Conservation (phyloP, 495 filamentous ascomycete genomes). For the Rusavskia elegans region DNA sequence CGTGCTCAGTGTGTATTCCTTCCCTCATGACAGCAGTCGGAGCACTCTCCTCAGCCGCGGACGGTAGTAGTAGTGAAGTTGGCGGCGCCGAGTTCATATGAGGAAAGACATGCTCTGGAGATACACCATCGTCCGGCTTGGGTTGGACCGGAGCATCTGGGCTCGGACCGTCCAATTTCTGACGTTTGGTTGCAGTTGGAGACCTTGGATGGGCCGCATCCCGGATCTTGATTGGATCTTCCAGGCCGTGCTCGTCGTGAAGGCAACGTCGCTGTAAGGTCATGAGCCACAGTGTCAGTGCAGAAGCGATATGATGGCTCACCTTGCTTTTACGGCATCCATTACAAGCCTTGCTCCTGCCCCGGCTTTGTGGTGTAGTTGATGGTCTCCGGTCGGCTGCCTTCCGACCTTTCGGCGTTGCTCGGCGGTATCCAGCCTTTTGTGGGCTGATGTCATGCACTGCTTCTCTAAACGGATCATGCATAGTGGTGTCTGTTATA, state of each 20-base stretch:
- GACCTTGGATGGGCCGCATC: constrained; percentile 43
- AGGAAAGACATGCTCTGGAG: background rate
- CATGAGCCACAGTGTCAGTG: constrained; percentile 9
- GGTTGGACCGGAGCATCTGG: constrained; percentile 4
- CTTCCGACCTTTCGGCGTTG: background rate
- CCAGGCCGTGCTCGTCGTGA: constrained; percentile 46
- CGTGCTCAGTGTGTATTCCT: too few relatives aligned
- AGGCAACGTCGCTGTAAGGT: constrained; percentile 44
- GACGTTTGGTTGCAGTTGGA: constrained; percentile 29
- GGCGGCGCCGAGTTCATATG: background rate
- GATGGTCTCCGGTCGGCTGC: background rate
- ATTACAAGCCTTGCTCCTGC: constrained; percentile 47
- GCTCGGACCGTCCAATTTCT: constrained; percentile 27
- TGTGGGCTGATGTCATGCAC: too few relatives aligned
- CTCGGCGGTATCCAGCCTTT: background rate
- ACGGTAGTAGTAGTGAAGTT: too few relatives aligned
- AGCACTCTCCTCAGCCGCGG: too few relatives aligned
- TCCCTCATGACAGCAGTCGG: too few relatives aligned
- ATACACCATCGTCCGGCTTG: constrained; percentile 7
- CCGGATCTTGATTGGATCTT: constrained; percentile 45
- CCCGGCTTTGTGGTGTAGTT: constrained; percentile 13
- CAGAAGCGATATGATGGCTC: constrained; percentile 9
- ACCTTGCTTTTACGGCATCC: constrained; percentile 58
- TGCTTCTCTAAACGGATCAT: too few relatives aligned
- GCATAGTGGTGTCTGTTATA: too few relatives aligned